Conservation (phyloP, 768 basidiomycete species). For the Daedaleopsis nitida region DNA sequence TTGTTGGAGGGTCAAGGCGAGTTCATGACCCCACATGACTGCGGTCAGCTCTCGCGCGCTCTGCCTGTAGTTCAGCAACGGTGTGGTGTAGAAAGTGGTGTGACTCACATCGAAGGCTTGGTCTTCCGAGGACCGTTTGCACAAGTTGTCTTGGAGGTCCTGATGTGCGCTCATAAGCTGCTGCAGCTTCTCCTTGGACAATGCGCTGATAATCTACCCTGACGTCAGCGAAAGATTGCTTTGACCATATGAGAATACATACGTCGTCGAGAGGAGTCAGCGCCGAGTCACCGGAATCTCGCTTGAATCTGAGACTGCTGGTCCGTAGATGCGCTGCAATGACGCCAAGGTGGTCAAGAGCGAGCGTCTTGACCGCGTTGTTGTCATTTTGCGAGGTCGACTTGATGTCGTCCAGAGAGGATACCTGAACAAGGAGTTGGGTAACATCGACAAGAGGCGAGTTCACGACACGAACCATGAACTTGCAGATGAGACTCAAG, state of each 20-base stretch:
- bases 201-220: constrained; percentile 52
- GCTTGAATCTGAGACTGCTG: constrained; percentile 46
- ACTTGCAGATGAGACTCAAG: constrained; percentile 76
- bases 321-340: constrained; percentile 82
- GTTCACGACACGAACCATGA: constrained; percentile 59
- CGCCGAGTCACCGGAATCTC: constrained; percentile 26
- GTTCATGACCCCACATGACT: constrained; percentile 80
- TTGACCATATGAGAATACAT: constrained; percentile 11
- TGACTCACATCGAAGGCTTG: constrained; percentile 75
- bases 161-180: constrained; percentile 62
- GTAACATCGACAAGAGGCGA: neutral
- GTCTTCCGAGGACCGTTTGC: constrained; percentile 73
- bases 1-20: constrained; percentile 68
- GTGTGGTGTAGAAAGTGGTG: neutral
- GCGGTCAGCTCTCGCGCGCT: constrained; percentile 83
- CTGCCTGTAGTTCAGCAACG: constrained; percentile 37
- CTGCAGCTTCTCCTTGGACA: constrained; percentile 55
- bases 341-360: constrained; percentile 91
- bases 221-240: neutral
- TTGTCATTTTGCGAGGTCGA: constrained; percentile 63
- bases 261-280: constrained; percentile 78
- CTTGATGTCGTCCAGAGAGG: constrained; percentile 83
- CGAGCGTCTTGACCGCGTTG: constrained; percentile 86
- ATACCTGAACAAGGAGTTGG: constrained; percentile 50
- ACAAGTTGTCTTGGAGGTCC: constrained; percentile 66